These are phyloP conservation scores for Tetrastigma voinierianum DNA, from an alignment of 164 flowering plant genomes.

Conservation along the genomic window DNA sequence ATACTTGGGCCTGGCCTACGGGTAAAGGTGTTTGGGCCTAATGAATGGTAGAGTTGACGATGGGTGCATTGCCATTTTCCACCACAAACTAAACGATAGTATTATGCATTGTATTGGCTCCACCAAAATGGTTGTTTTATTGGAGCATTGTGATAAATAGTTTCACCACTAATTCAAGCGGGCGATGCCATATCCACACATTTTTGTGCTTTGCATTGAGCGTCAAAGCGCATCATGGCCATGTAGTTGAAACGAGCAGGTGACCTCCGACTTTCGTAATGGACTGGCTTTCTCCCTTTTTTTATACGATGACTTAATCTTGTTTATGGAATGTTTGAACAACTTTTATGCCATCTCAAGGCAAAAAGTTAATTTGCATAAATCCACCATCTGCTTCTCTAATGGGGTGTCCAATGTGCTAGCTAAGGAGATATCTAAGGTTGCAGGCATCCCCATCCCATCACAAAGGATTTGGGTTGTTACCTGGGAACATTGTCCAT, in stretches of 20 bases:
- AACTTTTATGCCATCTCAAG: background rate
- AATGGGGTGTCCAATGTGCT: no score
- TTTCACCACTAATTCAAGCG: no score
- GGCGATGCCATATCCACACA: background rate
- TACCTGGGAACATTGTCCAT: background rate
- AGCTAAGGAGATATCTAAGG: no score
- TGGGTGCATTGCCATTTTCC: no score
- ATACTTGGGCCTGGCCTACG: no score
- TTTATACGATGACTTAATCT: background rate
- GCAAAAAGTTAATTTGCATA: background rate
- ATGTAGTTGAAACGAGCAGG: background rate
- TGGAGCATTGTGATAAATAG: background rate
- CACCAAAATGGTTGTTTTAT: no score
- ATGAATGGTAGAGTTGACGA: no score
- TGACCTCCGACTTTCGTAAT: background rate
- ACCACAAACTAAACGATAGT: no score
- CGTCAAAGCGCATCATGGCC: background rate
- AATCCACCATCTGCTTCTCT: background rate
- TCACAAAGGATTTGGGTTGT: background rate
- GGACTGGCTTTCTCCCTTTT: background rate
- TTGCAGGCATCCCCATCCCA: no score
- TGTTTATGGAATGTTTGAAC: background rate
- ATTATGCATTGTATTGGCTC: no score
- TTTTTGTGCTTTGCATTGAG: background rate
- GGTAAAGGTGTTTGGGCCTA: no score